Evolutionary conservation across 2,329 filamentous ascomycete species (phyloP).

Genomic region (Phaeophleospora eucalypticola): DNA sequence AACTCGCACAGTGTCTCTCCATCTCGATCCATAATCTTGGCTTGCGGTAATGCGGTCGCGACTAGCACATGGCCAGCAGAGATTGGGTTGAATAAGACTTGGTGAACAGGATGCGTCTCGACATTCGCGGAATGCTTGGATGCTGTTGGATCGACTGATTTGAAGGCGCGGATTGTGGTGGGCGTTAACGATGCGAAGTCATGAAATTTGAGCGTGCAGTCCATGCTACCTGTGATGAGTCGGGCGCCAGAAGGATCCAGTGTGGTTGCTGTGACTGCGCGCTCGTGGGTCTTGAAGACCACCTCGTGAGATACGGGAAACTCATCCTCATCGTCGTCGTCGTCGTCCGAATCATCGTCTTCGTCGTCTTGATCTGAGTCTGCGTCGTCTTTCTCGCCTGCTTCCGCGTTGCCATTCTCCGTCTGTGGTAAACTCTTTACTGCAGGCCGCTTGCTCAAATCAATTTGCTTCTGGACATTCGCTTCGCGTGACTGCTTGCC

Average conservation of each 20-base stretch:
- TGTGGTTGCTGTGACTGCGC: slow-evolving; percentile 76
- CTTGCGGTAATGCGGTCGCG: slow-evolving; percentile 82
- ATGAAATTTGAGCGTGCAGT: slow-evolving; percentile 87
- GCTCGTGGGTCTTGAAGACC: slow-evolving; percentile 85
- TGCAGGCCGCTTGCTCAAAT: slow-evolving; percentile 64
- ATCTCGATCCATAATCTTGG: slow-evolving; percentile 83
- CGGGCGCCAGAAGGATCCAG: slow-evolving; percentile 81
- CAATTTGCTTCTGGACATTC: slow-evolving; percentile 75
- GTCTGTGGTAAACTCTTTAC: slow-evolving; percentile 24
- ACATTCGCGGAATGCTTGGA: slow-evolving; percentile 67
- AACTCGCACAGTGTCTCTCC: slow-evolving; percentile 83
- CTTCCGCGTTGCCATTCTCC: neutral
- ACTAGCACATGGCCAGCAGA: slow-evolving; percentile 79
- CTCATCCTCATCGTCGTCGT: slow-evolving; percentile 66
- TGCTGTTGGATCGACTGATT: slow-evolving; percentile 79
- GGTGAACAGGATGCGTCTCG: slow-evolving; percentile 85
- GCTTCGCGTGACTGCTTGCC: slow-evolving; percentile 73
- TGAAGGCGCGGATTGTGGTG: slow-evolving; percentile 89
- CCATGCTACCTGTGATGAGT: slow-evolving; percentile 83
- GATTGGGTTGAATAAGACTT: slow-evolving; percentile 79
- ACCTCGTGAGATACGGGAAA: slow-evolving; percentile 92
- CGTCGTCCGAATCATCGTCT: slow-evolving; percentile 47
- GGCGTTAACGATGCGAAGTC: slow-evolving; percentile 96
- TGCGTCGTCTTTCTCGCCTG: slow-evolving; percentile 39
- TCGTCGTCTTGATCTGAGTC: neutral